Evolutionary conservation across 2,329 filamentous ascomycete species (phyloP), one percentile per base, ranked within the genome.

Genomic region (Exophiala bonariae): DNA sequence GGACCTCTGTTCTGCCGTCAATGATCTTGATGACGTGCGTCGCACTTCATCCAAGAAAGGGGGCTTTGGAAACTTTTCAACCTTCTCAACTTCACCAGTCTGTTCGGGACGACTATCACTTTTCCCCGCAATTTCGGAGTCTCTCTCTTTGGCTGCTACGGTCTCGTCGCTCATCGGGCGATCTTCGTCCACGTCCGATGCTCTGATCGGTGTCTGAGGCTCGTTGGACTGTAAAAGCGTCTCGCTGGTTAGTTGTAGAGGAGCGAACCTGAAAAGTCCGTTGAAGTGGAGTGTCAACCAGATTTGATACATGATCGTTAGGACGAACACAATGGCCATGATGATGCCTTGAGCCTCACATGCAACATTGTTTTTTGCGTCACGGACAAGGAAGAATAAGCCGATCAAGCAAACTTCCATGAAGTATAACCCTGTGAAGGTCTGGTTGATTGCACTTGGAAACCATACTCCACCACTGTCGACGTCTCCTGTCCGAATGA

Each of bases 401-500:
- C 50, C 50, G 28, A 46, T 49, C 36, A 53, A 28, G 39, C 50
- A 53, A 18, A 53, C 30, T 23, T 53, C 50, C 50, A 53, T 53
- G 18, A 50, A 44, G 34, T 53, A 53, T 32, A 53, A 22, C 9
- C 51, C 51, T 11, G 47, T 50, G 36, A 53, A 53, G 17, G 39
- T 45, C 47, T 53, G 50, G 22, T 50, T 46, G 47, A 53, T 47
- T 18, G 50, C 50, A 22, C 44, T 51, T 32, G 48, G 48, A 17
- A 51, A 48, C 44, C 44, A 51, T 20, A 51, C 7, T 18, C 48
- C 48, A 22, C 48, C 48, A 17, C 48, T 48, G 36, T 51, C 48
- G 11, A 51, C 48, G 23, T 47, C 16, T 11, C 48, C 48, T 18
- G 48, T 51, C 10, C 48, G 48, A 6, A 51, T 26, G 22, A 51